Percentiles rank a stretch among this genome's conserved stretches.
Conservation (phyloP, 768 basidiomycete species). For the Hygrophorus russula region DNA sequence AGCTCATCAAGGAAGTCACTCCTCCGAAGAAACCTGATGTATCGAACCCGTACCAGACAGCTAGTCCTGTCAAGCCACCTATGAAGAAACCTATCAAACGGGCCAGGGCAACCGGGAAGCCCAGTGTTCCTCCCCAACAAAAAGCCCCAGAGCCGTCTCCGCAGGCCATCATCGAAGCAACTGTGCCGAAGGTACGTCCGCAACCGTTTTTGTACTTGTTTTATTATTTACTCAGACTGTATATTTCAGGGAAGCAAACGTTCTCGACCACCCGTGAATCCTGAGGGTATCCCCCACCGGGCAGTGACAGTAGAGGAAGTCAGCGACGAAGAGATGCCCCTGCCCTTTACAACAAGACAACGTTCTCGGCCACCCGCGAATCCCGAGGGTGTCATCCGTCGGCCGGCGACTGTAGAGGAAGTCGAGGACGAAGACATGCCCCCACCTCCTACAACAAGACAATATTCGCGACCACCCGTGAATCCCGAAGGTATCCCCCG, state of each 20-base stretch:
- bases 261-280: constrained; percentile 54
- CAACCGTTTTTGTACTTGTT: constrained; percentile 1
- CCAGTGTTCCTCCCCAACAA: constrained; percentile 19
- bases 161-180: constrained; percentile 68
- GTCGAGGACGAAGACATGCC: no score
- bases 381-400: no score
- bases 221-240: not conserved
- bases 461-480: constrained; percentile 63
- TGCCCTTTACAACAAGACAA: no score
- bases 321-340: no score
- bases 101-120: constrained; percentile 29
- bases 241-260: constrained; percentile 61
- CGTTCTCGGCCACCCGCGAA: constrained; percentile 62
- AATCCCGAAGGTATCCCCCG: constrained; percentile 11
- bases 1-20: constrained; percentile 60
- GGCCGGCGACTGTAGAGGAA: no score
- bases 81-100: constrained; percentile 33
- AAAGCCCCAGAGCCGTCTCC: constrained; percentile 29
- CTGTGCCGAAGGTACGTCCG: constrained; percentile 52
- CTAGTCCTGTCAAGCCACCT: constrained; percentile 48
- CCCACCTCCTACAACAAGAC: no score
- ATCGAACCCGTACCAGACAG: constrained; percentile 69
- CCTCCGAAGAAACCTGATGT: constrained; percentile 54
- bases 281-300: no score
- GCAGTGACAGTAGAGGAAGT: no score